Percentiles rank a stretch among this genome's conserved stretches.
Conservation (phyloP, 169 alveolate genomes). For the Eimeria sp. region DNA sequence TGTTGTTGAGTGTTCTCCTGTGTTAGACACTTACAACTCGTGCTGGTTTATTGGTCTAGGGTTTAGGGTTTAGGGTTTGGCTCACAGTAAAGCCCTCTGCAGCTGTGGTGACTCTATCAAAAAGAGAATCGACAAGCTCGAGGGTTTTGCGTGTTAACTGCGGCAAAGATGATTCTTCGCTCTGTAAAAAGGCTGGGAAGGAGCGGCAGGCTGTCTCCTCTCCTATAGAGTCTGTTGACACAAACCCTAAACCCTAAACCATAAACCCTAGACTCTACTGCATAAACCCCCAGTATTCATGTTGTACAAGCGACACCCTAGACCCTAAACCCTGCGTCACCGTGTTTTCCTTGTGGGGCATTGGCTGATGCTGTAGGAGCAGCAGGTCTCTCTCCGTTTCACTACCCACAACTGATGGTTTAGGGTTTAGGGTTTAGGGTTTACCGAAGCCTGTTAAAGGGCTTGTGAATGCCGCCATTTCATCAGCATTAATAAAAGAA, state of each 20-base stretch:
- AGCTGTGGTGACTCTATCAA: constrained; percentile 17
- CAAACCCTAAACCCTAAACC: constrained; percentile 62
- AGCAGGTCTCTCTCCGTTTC: neutral
- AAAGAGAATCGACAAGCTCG: constrained; percentile 19
- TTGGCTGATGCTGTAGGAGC: neutral
- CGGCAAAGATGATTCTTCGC: constrained; percentile 13
- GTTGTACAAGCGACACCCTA: neutral
- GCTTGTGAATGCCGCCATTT: constrained; percentile 81
- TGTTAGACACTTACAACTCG: neutral
- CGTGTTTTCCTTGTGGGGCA: neutral
- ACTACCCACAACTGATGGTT: neutral
- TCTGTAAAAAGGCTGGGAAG: neutral
- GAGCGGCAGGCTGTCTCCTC: constrained; percentile 31
- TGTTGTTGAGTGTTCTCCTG: neutral
- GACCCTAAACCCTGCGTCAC: neutral
- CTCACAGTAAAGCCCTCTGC: constrained; percentile 35
- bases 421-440: constrained; percentile 63
- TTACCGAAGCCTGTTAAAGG: constrained; percentile 52
- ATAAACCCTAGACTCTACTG: neutral
- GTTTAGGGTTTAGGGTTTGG: constrained; percentile 22
- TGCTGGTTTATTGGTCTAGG: neutral
- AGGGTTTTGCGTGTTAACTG: constrained; percentile 13
- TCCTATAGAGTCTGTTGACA: constrained; percentile 33
- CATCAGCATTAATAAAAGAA: constrained; percentile 75
- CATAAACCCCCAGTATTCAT: neutral